A percentile compares a stretch with the other conserved stretches of the same genome.
Conservation (phyloP, 164 flowering plant species). For the Umbellularia californica region DNA sequence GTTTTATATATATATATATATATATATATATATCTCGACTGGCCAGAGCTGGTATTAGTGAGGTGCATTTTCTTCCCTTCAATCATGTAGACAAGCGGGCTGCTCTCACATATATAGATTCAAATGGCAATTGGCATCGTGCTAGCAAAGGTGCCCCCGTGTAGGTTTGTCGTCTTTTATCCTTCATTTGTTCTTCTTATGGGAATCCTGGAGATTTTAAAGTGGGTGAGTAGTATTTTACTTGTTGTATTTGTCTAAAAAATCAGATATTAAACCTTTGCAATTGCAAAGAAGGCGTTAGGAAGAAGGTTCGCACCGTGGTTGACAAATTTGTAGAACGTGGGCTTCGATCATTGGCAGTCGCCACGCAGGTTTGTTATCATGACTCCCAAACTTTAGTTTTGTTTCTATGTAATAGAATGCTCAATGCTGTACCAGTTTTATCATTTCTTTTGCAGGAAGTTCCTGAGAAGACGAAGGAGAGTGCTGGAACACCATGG, state of each 20-base stretch:
- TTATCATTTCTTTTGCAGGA: slow-evolving; percentile 18
- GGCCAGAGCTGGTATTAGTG: slow-evolving; percentile 39
- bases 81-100: slow-evolving; percentile 42
- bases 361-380: slow-evolving; percentile 28
- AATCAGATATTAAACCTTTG: slow-evolving; percentile 30
- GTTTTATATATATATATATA: not conserved
- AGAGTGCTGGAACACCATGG: slow-evolving; percentile 36
- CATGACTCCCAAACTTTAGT: not conserved
- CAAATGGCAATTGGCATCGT: slow-evolving; percentile 35
- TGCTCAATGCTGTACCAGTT: not conserved
- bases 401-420: not conserved
- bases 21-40: not conserved
- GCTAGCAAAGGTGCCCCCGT: slow-evolving; percentile 46
- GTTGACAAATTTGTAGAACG: slow-evolving; percentile 38
- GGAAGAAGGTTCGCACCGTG: slow-evolving; percentile 27
- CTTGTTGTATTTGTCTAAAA: not conserved
- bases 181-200: not conserved
- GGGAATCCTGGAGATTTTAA: not conserved
- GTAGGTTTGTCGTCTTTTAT: slow-evolving; percentile 16
- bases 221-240: not conserved
- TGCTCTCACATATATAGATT: slow-evolving; percentile 36
- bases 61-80: slow-evolving; percentile 39
- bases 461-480: slow-evolving; percentile 34
- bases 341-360: slow-evolving; percentile 40
- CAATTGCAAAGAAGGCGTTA: slow-evolving; percentile 33